phyloP scores from a whole-genome alignment of 2,329 filamentous ascomycete genomes.

The Ambrosiella xylebori region DNA sequence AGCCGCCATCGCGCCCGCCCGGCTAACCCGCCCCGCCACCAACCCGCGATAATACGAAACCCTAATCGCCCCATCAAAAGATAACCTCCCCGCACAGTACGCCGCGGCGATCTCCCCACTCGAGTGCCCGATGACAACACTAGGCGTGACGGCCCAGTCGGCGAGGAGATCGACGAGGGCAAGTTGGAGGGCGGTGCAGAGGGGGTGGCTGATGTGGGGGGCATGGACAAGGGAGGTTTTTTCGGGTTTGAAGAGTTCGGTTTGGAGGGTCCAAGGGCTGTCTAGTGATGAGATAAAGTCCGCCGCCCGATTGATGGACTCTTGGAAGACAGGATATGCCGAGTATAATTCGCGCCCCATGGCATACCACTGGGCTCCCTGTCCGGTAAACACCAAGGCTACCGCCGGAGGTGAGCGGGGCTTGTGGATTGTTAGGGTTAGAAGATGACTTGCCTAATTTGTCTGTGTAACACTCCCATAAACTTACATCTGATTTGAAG shows the following conservation, averaged over 20 bases:
- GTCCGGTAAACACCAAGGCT: slow-evolving; percentile 22
- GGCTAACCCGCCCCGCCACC: slow-evolving; percentile 8
- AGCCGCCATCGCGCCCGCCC: slow-evolving; percentile 20
- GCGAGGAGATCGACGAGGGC: slow-evolving; percentile 22
- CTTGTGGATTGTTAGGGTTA: not conserved
- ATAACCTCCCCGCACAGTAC: slow-evolving; percentile 17
- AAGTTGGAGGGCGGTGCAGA: slow-evolving; percentile 28
- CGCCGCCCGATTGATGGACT: slow-evolving; percentile 11
- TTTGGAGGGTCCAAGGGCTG: not conserved
- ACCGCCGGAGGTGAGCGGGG: not conserved
- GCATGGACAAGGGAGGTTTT: not conserved
- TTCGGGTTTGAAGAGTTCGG: not conserved
- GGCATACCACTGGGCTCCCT: slow-evolving; percentile 22
- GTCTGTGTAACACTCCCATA: not conserved
- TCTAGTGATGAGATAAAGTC: not conserved
- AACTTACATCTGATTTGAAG: not conserved
- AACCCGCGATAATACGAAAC: slow-evolving; percentile 20
- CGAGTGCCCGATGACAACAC: slow-evolving; percentile 22
- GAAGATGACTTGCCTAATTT: not conserved
- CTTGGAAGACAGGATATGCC: slow-evolving; percentile 14
- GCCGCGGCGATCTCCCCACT: slow-evolving; percentile 22
- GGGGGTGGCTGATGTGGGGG: slow-evolving; percentile 20
- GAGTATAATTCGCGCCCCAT: slow-evolving; percentile 21
- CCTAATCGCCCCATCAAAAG: slow-evolving; percentile 17
- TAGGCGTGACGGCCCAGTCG: slow-evolving; percentile 21